Percentiles rank a stretch among this genome's conserved stretches.
These are phyloP conservation scores for Epicoccum sorghinum DNA, from an alignment of 2,329 filamentous ascomycete genomes.

Conservation along the genomic window DNA sequence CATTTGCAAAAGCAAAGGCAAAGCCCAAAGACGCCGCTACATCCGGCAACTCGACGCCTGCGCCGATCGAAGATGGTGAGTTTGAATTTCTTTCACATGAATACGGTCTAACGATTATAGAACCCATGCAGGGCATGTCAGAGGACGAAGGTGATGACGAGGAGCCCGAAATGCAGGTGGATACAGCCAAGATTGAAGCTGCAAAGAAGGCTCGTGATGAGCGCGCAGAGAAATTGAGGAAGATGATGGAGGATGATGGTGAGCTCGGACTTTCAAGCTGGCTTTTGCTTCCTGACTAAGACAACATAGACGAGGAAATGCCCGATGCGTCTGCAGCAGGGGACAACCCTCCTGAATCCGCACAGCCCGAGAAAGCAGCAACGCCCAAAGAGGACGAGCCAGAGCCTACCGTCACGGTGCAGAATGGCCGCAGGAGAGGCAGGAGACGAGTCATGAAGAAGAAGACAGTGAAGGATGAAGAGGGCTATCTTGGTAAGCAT, in stretches of 20 bases:
- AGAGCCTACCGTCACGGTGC: constrained; percentile 54
- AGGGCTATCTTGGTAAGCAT: constrained; percentile 81
- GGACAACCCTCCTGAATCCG: constrained; percentile 46
- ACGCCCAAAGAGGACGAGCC: constrained; percentile 29
- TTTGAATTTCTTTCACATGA: not conserved
- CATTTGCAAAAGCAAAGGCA: constrained; percentile 74
- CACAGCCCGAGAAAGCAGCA: constrained; percentile 26
- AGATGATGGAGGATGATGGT: constrained; percentile 79
- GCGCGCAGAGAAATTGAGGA: constrained; percentile 68
- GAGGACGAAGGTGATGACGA: constrained; percentile 47
- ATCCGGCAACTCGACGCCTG: constrained; percentile 50
- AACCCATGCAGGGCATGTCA: constrained; percentile 61
- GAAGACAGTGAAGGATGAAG: constrained; percentile 82
- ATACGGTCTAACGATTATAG: constrained; percentile 41
- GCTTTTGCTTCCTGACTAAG: constrained; percentile 17
- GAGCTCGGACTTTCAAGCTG: constrained; percentile 5
- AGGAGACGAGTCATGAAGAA: constrained; percentile 85
- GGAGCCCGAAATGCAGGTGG: constrained; percentile 37
- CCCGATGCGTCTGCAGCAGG: constrained; percentile 58
- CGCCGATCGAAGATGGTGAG: constrained; percentile 58
- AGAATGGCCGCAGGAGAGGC: constrained; percentile 73
- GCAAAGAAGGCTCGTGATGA: constrained; percentile 61
- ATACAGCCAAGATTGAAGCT: constrained; percentile 41
- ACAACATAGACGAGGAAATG: constrained; percentile 59
- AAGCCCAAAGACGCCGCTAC: constrained; percentile 56